Conservation (phyloP, 2,329 filamentous ascomycete genomes). For the Sphaerulina vaccinii region DNA sequence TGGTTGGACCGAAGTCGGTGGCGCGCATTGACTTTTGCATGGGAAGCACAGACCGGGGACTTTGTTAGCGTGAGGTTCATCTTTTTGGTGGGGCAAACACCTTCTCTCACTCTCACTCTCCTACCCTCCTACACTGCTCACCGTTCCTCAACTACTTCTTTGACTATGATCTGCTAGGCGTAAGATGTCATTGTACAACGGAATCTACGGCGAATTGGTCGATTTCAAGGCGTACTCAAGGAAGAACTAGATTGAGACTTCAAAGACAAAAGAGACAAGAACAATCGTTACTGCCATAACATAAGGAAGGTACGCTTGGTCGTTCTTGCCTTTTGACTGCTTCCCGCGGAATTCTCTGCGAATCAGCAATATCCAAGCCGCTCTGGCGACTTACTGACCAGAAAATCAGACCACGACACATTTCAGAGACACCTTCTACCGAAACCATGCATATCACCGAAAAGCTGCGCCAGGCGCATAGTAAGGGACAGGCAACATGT, state of each 20-base stretch:
- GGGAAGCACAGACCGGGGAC: too few relatives aligned
- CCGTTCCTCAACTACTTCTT: too few relatives aligned
- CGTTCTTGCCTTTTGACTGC: too few relatives aligned
- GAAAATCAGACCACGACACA: not conserved
- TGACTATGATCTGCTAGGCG: constrained; percentile 14
- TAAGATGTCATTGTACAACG: constrained; percentile 39
- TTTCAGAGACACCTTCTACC: not conserved
- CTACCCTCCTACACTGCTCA: too few relatives aligned
- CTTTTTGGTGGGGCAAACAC: too few relatives aligned
- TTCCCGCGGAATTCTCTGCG: not conserved
- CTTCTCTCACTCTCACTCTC: too few relatives aligned
- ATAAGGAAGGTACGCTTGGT: too few relatives aligned
- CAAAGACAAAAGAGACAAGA: constrained; percentile 6
- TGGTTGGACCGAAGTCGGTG: too few relatives aligned
- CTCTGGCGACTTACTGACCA: too few relatives aligned
- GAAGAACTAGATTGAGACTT: constrained; percentile 14
- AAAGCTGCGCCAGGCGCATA: constrained; percentile 80
- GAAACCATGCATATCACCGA: constrained; percentile 86
- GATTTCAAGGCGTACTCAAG: constrained; percentile 35
- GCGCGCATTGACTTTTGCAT: too few relatives aligned
- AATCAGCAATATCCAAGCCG: not conserved
- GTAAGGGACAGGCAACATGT: constrained; percentile 79
- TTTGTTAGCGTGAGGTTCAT: too few relatives aligned
- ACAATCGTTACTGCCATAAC: constrained; percentile 12
- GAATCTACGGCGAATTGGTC: constrained; percentile 33